phyloP scores from a whole-genome alignment of 2,329 filamentous ascomycete species.

The Raffaelea deltoideospora region DNA sequence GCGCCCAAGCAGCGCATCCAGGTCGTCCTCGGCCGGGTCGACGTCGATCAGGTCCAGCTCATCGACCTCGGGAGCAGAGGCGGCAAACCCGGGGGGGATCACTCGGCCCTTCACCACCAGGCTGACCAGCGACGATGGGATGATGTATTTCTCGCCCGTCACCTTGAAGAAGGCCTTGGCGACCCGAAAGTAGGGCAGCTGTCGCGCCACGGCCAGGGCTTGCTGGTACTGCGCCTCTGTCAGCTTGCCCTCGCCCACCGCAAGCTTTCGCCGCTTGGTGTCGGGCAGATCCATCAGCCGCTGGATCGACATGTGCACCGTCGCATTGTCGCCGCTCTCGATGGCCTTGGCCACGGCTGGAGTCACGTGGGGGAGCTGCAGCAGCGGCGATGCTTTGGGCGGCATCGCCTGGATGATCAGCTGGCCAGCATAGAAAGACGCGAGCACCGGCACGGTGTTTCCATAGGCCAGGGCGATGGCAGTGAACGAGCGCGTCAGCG shows the following conservation, averaged over 20 bases:
- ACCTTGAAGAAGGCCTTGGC: slow-evolving; percentile 98
- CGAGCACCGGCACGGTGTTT: slow-evolving; percentile 65
- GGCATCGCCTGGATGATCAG: slow-evolving; percentile 79
- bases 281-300: slow-evolving; percentile 79
- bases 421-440: slow-evolving; percentile 71
- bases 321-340: slow-evolving; percentile 61
- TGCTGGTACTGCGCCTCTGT: slow-evolving; percentile 62
- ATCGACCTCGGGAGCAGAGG: slow-evolving; percentile 58
- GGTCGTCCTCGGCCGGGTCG: slow-evolving; percentile 83
- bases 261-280: slow-evolving; percentile 53
- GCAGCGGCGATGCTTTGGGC: slow-evolving; percentile 69
- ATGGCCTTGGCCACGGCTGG: slow-evolving; percentile 48
- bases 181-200: slow-evolving; percentile 71
- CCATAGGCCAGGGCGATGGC: slow-evolving; percentile 80
- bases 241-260: slow-evolving; percentile 56
- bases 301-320: slow-evolving; percentile 64
- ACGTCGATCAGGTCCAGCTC: slow-evolving; percentile 75
- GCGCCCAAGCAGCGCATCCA: slow-evolving; percentile 65
- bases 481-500: slow-evolving; percentile 72
- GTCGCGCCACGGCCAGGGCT: slow-evolving; percentile 61
- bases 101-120: slow-evolving; percentile 92
- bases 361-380: slow-evolving; percentile 83
- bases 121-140: slow-evolving; percentile 80
- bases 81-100: slow-evolving; percentile 63
- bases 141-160: slow-evolving; percentile 81